Evolutionary conservation across 208 protist species (phyloP).

Genomic region (Entamoeba histolytica): DNA sequence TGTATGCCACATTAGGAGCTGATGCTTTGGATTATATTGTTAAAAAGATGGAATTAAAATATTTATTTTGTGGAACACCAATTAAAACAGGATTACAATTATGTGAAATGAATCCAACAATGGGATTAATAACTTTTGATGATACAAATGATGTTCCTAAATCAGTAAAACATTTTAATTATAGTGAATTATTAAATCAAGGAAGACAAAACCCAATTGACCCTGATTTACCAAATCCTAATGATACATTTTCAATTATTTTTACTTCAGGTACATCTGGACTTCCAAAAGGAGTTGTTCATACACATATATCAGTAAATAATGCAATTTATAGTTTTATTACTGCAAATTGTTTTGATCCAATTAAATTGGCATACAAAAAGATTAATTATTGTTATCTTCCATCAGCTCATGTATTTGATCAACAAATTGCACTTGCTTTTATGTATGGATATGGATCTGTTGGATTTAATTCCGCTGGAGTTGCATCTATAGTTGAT

Average conservation of each 20-base stretch:
- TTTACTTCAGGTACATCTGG: constrained; percentile 24
- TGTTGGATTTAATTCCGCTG: neutral
- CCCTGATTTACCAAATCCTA: neutral
- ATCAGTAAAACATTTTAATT: neutral
- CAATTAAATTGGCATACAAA: neutral
- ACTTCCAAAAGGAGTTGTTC: constrained; percentile 13
- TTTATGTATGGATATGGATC: neutral
- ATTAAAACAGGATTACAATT: neutral
- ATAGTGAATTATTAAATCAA: neutral
- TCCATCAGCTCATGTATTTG: neutral
- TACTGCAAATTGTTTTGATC: neutral
- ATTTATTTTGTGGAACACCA: neutral
- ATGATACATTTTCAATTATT: constrained; percentile 13
- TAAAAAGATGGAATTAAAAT: neutral
- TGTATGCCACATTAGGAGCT: neutral
- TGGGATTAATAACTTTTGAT: neutral
- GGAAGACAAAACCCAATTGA: neutral
- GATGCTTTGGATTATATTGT: neutral
- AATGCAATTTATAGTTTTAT: neutral
- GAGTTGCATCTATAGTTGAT: neutral
- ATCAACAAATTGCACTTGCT: neutral
- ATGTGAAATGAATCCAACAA: neutral
- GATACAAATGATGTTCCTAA: neutral
- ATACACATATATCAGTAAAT: constrained; percentile 7
- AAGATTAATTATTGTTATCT: neutral